Conservation (phyloP, 1,139 yeast species). For the Suhomyces wounanorum region DNA sequence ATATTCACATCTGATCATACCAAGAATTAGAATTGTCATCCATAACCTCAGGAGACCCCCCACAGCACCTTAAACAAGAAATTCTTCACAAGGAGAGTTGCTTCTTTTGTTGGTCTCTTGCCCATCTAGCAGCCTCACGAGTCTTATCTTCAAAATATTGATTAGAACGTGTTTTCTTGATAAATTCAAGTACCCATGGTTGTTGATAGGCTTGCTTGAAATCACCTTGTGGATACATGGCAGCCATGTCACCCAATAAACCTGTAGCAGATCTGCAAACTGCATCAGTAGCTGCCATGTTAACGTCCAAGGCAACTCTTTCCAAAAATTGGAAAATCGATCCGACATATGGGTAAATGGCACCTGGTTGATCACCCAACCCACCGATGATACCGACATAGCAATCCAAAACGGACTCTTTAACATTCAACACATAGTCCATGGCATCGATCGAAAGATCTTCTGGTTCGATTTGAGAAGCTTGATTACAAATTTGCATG, state of each 20-base stretch:
- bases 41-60: neutral
- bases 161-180: slow-evolving; percentile 71
- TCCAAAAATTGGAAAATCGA: slow-evolving; percentile 72
- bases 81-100: slow-evolving; percentile 29
- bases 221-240: slow-evolving; percentile 78
- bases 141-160: slow-evolving; percentile 64
- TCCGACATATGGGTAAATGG: slow-evolving; percentile 63
- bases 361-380: slow-evolving; percentile 65
- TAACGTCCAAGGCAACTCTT: slow-evolving; percentile 59
- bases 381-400: slow-evolving; percentile 96
- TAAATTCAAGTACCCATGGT: slow-evolving; percentile 77
- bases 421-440: slow-evolving; percentile 71
- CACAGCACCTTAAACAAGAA: neutral
- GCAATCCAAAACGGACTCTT: slow-evolving; percentile 89
- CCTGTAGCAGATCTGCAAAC: slow-evolving; percentile 83
- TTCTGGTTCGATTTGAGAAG: slow-evolving; percentile 53
- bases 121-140: slow-evolving; percentile 93
- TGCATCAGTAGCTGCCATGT: slow-evolving; percentile 60
- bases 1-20: neutral
- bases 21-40: neutral
- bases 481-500: slow-evolving; percentile 66
- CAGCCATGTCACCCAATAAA: slow-evolving; percentile 86
- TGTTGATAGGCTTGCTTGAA: slow-evolving; percentile 65
- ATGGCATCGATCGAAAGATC: slow-evolving; percentile 71
- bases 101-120: slow-evolving; percentile 80